Percentiles rank a stretch among this genome's conserved stretches.
Conservation (phyloP, 2,329 filamentous ascomycete genomes). For the Aspergillus floridensis region DNA sequence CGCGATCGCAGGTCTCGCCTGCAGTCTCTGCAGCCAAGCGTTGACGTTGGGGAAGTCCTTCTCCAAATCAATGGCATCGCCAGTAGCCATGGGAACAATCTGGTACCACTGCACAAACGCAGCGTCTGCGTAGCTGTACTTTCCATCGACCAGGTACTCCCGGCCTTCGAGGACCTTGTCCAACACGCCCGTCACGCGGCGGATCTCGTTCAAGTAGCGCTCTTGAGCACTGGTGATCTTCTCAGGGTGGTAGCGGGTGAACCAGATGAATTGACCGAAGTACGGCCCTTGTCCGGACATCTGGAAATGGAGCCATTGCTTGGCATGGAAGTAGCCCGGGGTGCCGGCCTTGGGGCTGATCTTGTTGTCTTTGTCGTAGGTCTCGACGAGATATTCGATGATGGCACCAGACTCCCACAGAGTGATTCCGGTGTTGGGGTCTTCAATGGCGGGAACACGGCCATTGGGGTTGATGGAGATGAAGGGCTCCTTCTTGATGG, state of each 20-base stretch:
- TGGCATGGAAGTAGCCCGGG: slow-evolving; percentile 39
- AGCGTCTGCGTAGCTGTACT: slow-evolving; percentile 44
- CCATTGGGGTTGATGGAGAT: slow-evolving; percentile 34
- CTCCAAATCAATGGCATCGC: slow-evolving; percentile 23
- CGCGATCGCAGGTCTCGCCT: slow-evolving; percentile 26
- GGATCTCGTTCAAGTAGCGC: slow-evolving; percentile 46
- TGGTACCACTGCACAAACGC: slow-evolving; percentile 41
- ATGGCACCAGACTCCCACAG: slow-evolving; percentile 49
- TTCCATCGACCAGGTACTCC: slow-evolving; percentile 45
- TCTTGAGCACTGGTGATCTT: slow-evolving; percentile 44
- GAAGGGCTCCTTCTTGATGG: slow-evolving; percentile 32
- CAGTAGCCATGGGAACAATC: slow-evolving; percentile 7
- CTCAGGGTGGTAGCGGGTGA: slow-evolving; percentile 42
- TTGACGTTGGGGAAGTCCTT: slow-evolving; percentile 30
- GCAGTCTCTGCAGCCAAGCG: slow-evolving; percentile 31
- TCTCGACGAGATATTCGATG: slow-evolving; percentile 45
- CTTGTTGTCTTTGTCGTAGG: slow-evolving; percentile 43
- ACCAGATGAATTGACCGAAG: slow-evolving; percentile 50
- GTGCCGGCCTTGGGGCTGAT: slow-evolving; percentile 35
- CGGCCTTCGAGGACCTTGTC: slow-evolving; percentile 38
- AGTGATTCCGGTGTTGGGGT: slow-evolving; percentile 39
- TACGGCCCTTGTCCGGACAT: slow-evolving; percentile 49
- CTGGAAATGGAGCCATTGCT: slow-evolving; percentile 49
- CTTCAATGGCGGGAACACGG: slow-evolving; percentile 35
- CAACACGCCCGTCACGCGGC: slow-evolving; percentile 47